These are phyloP conservation scores for Prillingera fragicola DNA, from an alignment of 1,284 basidiomycete species.

Conservation along the genomic window DNA sequence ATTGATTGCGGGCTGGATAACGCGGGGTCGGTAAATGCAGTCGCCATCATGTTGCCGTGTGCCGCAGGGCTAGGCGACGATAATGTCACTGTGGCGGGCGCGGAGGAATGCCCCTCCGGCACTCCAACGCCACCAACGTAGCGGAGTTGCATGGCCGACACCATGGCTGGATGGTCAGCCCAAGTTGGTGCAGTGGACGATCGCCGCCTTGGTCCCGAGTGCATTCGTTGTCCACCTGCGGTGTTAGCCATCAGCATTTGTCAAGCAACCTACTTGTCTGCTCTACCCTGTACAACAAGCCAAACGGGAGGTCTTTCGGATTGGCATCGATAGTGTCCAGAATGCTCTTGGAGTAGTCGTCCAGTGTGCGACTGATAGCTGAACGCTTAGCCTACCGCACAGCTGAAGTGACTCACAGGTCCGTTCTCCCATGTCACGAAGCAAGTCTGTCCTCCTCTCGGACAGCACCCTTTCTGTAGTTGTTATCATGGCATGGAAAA, in stretches of 20 bases:
- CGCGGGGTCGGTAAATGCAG: no score
- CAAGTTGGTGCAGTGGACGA: background rate
- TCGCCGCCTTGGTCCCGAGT: background rate
- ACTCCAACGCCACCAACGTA: conserved; percentile 33
- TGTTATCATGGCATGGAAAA: no score
- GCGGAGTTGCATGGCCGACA: background rate
- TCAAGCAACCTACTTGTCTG: no score
- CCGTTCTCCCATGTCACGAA: conserved; percentile 37
- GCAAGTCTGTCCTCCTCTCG: conserved; percentile 25
- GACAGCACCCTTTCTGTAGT: no score
- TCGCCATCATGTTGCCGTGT: no score
- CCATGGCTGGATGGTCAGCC: background rate
- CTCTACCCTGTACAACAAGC: conserved; percentile 38
- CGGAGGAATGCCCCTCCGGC: conserved; percentile 31
- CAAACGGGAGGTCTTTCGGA: conserved; percentile 39
- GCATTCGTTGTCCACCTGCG: background rate
- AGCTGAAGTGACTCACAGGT: conserved; percentile 23
- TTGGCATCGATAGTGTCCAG: conserved; percentile 33
- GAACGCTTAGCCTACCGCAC: background rate
- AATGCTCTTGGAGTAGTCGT: conserved; percentile 35
- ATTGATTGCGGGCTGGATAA: no score
- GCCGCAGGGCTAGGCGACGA: background rate
- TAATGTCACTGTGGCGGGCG: conserved; percentile 9
- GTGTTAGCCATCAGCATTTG: no score
- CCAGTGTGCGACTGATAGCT: conserved; percentile 33